Evolutionary conservation across 2,329 filamentous ascomycete genomes (phyloP).

Genomic region (Chrysoporthe cubensis): DNA sequence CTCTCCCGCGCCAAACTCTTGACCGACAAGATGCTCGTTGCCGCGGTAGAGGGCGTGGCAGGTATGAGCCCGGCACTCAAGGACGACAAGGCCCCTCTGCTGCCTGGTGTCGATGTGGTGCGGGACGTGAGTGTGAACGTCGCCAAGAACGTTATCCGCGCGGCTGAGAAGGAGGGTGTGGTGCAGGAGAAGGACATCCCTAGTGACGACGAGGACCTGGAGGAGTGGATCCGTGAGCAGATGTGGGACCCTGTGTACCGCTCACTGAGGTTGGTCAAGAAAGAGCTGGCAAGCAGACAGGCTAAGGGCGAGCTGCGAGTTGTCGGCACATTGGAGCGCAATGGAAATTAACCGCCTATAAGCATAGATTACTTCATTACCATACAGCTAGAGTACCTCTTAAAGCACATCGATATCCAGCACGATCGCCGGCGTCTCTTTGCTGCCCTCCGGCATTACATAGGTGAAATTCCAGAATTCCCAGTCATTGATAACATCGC

Average conservation of each 20-base stretch:
- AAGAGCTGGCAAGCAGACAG: conserved; percentile 55
- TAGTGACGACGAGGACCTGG: conserved; percentile 54
- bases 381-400: not conserved
- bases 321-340: conserved; percentile 43
- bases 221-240: conserved; percentile 75
- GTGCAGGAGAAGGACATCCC: conserved; percentile 70
- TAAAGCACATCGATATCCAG: conserved; percentile 28
- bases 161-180: conserved; percentile 71
- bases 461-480: conserved; percentile 54
- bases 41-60: conserved; percentile 75
- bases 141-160: conserved; percentile 73
- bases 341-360: not conserved
- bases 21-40: conserved; percentile 80
- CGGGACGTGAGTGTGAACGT: conserved; percentile 77
- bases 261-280: conserved; percentile 60
- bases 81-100: conserved; percentile 66
- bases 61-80: conserved; percentile 69
- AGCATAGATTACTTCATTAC: not conserved
- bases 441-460: conserved; percentile 41
- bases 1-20: conserved; percentile 69
- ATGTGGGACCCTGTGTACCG: conserved; percentile 80
- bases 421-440: conserved; percentile 30
- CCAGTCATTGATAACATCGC: conserved; percentile 42
- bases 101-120: conserved; percentile 78
- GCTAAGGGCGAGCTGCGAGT: conserved; percentile 63